phyloP scores from a whole-genome alignment of 352 stramenopile species.

The Globisporangium nunn region DNA sequence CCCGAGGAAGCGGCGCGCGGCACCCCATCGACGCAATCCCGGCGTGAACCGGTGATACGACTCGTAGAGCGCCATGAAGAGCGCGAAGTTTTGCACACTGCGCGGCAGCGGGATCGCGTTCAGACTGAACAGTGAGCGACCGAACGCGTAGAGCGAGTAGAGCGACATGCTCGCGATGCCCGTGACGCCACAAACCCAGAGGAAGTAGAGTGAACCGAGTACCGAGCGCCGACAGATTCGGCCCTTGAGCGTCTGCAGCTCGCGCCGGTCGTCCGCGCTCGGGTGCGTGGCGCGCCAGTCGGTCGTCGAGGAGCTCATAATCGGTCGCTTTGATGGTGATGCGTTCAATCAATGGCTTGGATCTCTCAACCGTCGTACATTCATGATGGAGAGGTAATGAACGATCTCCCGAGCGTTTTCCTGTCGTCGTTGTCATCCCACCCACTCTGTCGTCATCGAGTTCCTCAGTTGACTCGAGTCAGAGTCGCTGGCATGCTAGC shows the following conservation, averaged over 20 bases:
- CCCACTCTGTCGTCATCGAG: no score
- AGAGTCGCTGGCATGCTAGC: no score
- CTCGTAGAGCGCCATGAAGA: conserved; percentile 33
- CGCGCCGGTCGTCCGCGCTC: conserved; percentile 18
- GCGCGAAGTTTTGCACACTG: conserved; percentile 23
- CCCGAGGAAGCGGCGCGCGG: conserved; percentile 16
- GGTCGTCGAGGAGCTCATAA: neutral
- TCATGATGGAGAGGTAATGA: no score
- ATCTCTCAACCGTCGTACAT: no score
- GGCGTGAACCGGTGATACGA: conserved; percentile 28
- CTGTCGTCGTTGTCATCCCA: no score
- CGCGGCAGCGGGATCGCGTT: conserved; percentile 5
- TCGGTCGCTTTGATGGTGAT: neutral
- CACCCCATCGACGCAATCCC: conserved; percentile 21
- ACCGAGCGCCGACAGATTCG: conserved; percentile 22
- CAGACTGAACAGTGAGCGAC: conserved; percentile 10
- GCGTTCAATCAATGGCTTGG: no score
- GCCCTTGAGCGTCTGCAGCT: conserved; percentile 17
- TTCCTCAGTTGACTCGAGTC: no score
- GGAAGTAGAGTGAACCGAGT: conserved; percentile 25
- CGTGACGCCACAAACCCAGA: conserved; percentile 25
- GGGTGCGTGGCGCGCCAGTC: neutral
- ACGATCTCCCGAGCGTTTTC: no score
- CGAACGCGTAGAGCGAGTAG: conserved; percentile 18
- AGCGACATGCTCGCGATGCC: conserved; percentile 16